Conservation (phyloP, 805 yeast species). For the Teunomyces cretensis region DNA sequence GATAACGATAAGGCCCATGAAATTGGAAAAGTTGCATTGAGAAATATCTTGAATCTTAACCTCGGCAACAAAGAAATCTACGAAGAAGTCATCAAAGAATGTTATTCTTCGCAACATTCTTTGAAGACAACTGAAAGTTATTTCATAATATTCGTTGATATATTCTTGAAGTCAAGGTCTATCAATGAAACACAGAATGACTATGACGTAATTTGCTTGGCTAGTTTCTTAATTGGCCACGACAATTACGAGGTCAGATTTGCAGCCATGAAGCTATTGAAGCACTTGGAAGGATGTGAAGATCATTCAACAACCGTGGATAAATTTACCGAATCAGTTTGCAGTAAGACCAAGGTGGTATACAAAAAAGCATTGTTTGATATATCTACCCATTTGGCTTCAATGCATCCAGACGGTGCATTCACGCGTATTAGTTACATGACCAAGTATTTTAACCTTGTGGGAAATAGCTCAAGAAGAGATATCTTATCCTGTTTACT, state of each 20-base stretch:
- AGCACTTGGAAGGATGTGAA: conserved; percentile 54
- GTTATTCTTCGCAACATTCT: conserved; percentile 57
- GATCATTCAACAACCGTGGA: conserved; percentile 47
- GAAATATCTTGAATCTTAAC: conserved; percentile 64
- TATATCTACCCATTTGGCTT: conserved; percentile 71
- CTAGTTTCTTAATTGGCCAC: conserved; percentile 77
- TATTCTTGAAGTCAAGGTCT: conserved; percentile 50
- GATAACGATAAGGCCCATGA: conserved; percentile 56
- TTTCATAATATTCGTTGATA: conserved; percentile 68
- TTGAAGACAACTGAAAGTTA: conserved; percentile 62
- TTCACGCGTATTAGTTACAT: conserved; percentile 67
- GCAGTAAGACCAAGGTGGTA: conserved; percentile 75
- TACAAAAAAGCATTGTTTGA: conserved; percentile 85
- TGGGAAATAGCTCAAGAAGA: conserved; percentile 60
- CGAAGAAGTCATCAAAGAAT: conserved; percentile 64
- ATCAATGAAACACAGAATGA: conserved; percentile 43
- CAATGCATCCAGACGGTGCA: conserved; percentile 52
- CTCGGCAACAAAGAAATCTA: conserved; percentile 51
- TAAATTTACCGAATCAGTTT: conserved; percentile 66
- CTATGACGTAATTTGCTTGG: conserved; percentile 70
- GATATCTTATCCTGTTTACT: conserved; percentile 77
- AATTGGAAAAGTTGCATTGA: conserved; percentile 70
- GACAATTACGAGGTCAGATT: conserved; percentile 65
- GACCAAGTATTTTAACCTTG: conserved; percentile 61
- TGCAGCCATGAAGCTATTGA: conserved; percentile 70